phyloP scores from a whole-genome alignment of 2,329 filamentous ascomycete species.

The Fusarium sublunatum region DNA sequence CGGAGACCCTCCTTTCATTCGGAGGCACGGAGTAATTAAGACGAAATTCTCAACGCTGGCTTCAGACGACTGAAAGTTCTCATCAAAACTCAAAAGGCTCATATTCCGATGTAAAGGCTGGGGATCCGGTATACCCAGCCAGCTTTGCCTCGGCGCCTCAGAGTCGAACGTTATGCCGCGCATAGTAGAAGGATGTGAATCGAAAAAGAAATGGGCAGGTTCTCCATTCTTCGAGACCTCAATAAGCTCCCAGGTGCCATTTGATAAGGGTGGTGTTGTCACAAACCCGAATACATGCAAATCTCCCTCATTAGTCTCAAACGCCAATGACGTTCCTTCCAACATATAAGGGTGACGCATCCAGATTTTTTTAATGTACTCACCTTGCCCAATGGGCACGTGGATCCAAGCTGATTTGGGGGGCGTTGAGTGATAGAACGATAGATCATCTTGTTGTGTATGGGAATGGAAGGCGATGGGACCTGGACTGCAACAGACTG shows the following conservation, averaged over 20 bases:
- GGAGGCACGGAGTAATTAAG: background rate
- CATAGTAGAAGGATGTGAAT: background rate
- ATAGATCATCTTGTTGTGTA: background rate
- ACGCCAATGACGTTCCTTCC: background rate
- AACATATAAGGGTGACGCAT: background rate
- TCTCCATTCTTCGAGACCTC: background rate
- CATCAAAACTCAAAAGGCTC: background rate
- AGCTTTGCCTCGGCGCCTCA: background rate
- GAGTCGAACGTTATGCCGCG: background rate
- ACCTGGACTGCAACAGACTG: background rate
- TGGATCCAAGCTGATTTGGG: background rate
- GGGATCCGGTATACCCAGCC: background rate
- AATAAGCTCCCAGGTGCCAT: background rate
- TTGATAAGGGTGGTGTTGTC: background rate
- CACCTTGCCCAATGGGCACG: background rate
- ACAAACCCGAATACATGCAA: background rate
- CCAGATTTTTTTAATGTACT: background rate
- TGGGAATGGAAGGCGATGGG: background rate
- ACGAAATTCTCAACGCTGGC: background rate
- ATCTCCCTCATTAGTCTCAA: background rate
- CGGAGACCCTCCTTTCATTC: background rate
- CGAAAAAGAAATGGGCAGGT: conserved; percentile 1
- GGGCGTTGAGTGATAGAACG: background rate
- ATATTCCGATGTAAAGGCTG: background rate
- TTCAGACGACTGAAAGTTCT: background rate